These are phyloP conservation scores for Stevia rebaudiana DNA, from an alignment of 140 eudicot genomes.

Conservation along the genomic window DNA sequence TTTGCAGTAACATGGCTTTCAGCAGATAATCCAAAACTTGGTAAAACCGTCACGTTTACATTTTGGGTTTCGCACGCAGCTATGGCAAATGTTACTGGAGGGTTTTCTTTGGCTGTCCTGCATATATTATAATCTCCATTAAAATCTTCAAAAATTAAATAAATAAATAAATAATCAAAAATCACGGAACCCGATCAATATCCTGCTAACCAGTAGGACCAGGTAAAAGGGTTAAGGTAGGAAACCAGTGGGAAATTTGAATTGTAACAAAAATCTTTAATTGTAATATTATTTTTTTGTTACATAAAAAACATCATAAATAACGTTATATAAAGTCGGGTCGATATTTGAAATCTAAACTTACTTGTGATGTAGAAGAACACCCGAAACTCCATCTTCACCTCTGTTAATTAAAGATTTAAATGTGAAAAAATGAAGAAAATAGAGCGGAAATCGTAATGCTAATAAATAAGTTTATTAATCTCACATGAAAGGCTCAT, in stretches of 20 bases:
- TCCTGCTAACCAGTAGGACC: neutral
- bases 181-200: neutral
- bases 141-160: too few relatives aligned
- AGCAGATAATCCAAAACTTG: slow-evolving; percentile 74
- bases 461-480: neutral
- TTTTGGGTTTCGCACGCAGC: slow-evolving; percentile 96
- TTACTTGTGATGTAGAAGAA: slow-evolving; percentile 96
- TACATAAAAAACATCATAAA: neutral
- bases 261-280: neutral
- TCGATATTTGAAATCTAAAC: slow-evolving; percentile 21
- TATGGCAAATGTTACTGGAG: slow-evolving; percentile 86
- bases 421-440: neutral
- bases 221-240: neutral
- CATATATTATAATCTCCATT: slow-evolving; percentile 20
- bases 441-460: neutral
- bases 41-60: slow-evolving; percentile 79
- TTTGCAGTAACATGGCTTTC: slow-evolving; percentile 74
- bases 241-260: neutral
- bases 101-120: slow-evolving; percentile 86
- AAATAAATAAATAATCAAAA: too few relatives aligned
- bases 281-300: neutral
- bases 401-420: slow-evolving; percentile 38
- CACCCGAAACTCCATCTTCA: slow-evolving; percentile 98
- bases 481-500: slow-evolving; percentile 84
- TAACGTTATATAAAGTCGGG: neutral